Evolutionary conservation across 768 basidiomycete species (phyloP).

Genomic region (Suillus americanus): DNA sequence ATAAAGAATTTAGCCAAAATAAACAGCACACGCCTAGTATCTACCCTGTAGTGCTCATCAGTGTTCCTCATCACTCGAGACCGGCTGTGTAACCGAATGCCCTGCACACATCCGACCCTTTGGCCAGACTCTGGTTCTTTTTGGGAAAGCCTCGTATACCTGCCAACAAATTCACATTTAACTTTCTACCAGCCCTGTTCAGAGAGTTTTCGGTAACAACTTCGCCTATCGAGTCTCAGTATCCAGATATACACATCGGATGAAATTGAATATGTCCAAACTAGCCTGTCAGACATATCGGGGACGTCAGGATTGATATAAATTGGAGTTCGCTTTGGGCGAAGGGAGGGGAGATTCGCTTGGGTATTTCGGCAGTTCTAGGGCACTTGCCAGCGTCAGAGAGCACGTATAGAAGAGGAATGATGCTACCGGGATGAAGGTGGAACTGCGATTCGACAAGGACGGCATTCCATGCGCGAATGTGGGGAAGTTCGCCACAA

Average conservation of each 20-base stretch:
- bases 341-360: not conserved
- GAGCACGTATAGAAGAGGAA: too few species aligned
- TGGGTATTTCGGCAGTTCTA: not conserved
- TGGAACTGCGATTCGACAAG: not conserved
- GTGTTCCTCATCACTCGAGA: not conserved
- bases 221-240: not conserved
- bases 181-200: not conserved
- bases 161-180: not conserved
- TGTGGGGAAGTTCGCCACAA: not conserved
- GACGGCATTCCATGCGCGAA: not conserved
- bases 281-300: not conserved
- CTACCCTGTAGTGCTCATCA: not conserved
- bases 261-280: not conserved
- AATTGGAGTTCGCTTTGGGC: not conserved
- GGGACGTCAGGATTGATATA: not conserved
- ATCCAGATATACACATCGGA: not conserved
- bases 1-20: not conserved
- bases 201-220: not conserved
- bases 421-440: not conserved
- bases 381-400: not conserved
- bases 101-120: not conserved
- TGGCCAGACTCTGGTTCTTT: not conserved
- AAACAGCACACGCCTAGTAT: not conserved
- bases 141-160: not conserved
- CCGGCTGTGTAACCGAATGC: not conserved